These are phyloP conservation scores for Boletus speciosus DNA, from an alignment of 768 basidiomycete genomes.

Conservation along the genomic window DNA sequence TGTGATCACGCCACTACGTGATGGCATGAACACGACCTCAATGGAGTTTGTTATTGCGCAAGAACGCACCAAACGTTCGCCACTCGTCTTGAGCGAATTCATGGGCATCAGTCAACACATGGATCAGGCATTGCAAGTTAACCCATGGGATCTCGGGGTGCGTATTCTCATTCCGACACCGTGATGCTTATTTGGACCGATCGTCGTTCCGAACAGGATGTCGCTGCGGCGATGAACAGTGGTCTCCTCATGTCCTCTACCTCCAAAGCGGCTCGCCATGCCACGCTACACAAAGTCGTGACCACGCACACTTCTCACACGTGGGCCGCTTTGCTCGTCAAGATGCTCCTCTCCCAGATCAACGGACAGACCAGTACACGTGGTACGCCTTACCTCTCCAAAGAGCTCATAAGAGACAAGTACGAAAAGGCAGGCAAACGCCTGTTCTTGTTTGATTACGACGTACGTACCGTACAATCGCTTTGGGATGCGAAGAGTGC, in stretches of 20 bases:
- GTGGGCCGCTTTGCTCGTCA: slow-evolving; percentile 88
- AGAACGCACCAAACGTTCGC: slow-evolving; percentile 74
- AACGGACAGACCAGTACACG: slow-evolving; percentile 75
- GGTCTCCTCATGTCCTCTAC: slow-evolving; percentile 77
- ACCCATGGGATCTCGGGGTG: slow-evolving; percentile 94
- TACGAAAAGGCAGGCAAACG: slow-evolving; percentile 77
- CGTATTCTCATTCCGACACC: slow-evolving; percentile 21
- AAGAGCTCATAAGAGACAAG: slow-evolving; percentile 49
- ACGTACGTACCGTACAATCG: slow-evolving; percentile 49
- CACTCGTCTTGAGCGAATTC: slow-evolving; percentile 92
- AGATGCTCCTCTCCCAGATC: slow-evolving; percentile 83
- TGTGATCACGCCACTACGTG: slow-evolving; percentile 91
- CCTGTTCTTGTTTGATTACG: slow-evolving; percentile 93
- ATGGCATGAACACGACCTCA: slow-evolving; percentile 98
- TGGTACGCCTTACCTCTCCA: slow-evolving; percentile 80
- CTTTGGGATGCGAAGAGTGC: not conserved
- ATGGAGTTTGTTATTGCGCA: slow-evolving; percentile 99
- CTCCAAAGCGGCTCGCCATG: slow-evolving; percentile 76
- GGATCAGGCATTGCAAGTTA: slow-evolving; percentile 84
- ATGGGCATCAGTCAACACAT: slow-evolving; percentile 96
- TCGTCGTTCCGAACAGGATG: slow-evolving; percentile 48
- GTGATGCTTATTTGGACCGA: not conserved
- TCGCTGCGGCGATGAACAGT: slow-evolving; percentile 85
- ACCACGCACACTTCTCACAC: slow-evolving; percentile 92
- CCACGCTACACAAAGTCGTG: slow-evolving; percentile 74